Evolutionary conservation across 768 basidiomycete genomes (phyloP).

Genomic region (Podaxis carcinomalis): DNA sequence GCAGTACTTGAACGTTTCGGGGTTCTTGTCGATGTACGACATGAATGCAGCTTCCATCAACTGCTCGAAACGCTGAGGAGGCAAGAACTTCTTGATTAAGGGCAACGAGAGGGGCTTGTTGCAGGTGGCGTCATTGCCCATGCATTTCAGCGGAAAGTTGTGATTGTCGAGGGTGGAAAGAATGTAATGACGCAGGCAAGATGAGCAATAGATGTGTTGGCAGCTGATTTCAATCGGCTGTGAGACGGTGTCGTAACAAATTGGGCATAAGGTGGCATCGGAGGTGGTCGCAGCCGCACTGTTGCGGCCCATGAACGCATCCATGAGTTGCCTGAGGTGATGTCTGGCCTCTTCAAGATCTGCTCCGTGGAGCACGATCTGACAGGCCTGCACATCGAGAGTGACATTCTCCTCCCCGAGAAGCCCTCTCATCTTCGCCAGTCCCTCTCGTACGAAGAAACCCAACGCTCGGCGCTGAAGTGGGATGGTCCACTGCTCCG

Average conservation of each 20-base stretch:
- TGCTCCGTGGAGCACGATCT: conserved; percentile 42
- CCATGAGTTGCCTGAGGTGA: conserved; percentile 38
- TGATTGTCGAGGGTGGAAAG: conserved; percentile 34
- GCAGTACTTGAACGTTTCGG: conserved; percentile 59
- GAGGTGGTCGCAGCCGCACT: background rate
- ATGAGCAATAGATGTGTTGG: conserved; percentile 46
- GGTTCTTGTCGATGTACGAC: conserved; percentile 48
- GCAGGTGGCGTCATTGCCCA: conserved; percentile 57
- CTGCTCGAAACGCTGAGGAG: conserved; percentile 42
- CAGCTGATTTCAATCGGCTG: conserved; percentile 41
- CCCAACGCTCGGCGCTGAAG: conserved; percentile 38
- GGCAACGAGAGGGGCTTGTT: conserved; percentile 47
- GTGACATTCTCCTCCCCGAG: conserved; percentile 51
- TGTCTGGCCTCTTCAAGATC: conserved; percentile 56
- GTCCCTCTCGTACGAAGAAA: conserved; percentile 47
- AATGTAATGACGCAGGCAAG: conserved; percentile 45
- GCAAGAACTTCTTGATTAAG: conserved; percentile 46
- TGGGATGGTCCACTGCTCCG: conserved; percentile 35
- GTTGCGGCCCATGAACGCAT: conserved; percentile 14
- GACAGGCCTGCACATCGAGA: conserved; percentile 33
- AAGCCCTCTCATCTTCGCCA: conserved; percentile 45
- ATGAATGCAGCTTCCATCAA: conserved; percentile 55
- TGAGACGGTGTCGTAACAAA: conserved; percentile 45
- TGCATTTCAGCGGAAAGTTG: conserved; percentile 59
- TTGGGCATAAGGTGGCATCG: conserved; percentile 37